Percentiles rank a stretch among this genome's conserved stretches.
phyloP scores from a whole-genome alignment of 225 moss, liverwort and hornwort species.

The Polytrichum commune region DNA sequence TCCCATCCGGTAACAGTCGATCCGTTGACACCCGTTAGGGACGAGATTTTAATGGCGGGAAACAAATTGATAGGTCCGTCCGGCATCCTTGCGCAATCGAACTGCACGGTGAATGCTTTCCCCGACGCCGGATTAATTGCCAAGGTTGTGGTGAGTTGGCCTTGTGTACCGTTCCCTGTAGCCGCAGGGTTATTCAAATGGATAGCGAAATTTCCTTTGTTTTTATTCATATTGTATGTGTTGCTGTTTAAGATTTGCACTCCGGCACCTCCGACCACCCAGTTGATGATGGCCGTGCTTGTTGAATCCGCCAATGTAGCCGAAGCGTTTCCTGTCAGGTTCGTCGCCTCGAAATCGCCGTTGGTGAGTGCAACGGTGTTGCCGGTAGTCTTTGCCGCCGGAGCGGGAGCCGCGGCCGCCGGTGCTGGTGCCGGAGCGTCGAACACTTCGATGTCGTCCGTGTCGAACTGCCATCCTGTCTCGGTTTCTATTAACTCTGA shows the following conservation, averaged over 20 bases:
- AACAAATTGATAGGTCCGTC: slow-evolving; percentile 37
- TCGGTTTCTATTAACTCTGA: slow-evolving; percentile 19
- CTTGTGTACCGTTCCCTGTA: slow-evolving; percentile 28
- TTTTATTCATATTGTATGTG: slow-evolving; percentile 15
- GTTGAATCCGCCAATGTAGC: slow-evolving; percentile 2
- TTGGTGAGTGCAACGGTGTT: slow-evolving; percentile 15
- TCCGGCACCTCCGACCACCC: slow-evolving; percentile 38
- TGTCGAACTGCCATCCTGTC: slow-evolving; percentile 13
- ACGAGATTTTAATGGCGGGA: slow-evolving; percentile 36
- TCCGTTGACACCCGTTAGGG: slow-evolving; percentile 19
- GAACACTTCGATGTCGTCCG: slow-evolving; percentile 17
- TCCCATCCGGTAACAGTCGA: slow-evolving; percentile 13
- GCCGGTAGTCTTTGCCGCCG: not conserved
- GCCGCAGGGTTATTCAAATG: slow-evolving; percentile 42
- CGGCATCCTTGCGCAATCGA: slow-evolving; percentile 39
- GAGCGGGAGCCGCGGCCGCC: not conserved
- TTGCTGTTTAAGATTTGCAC: slow-evolving; percentile 37
- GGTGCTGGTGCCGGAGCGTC: slow-evolving; percentile 8
- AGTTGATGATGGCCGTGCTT: slow-evolving; percentile 27
- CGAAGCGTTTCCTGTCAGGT: slow-evolving; percentile 16
- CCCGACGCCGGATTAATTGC: slow-evolving; percentile 25
- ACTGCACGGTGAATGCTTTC: slow-evolving; percentile 40
- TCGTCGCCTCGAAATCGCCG: slow-evolving; percentile 39
- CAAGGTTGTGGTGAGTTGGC: slow-evolving; percentile 32
- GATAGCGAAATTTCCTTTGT: slow-evolving; percentile 32